Conservation (phyloP, 352 stramenopile genomes). For the Pythium dissimile region DNA sequence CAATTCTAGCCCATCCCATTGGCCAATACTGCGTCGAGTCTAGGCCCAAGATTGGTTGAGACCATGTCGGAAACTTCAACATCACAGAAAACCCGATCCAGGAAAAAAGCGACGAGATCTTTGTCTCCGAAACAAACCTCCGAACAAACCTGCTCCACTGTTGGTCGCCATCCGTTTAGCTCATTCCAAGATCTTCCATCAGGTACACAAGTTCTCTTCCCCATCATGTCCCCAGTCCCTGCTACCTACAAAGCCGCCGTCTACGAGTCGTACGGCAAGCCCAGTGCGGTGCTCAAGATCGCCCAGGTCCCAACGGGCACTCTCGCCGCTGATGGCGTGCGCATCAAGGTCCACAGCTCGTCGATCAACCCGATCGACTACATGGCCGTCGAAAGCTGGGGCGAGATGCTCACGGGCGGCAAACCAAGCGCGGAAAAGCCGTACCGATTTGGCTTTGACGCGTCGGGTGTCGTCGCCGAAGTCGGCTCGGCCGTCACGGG, state of each 20-base stretch:
- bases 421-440: slow-evolving; percentile 7
- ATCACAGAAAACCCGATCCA: too few relatives aligned
- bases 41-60: too few relatives aligned
- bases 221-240: neutral
- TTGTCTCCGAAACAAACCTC: too few relatives aligned
- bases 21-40: too few relatives aligned
- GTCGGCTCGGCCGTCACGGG: neutral
- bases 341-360: slow-evolving; percentile 10
- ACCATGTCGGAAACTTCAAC: too few relatives aligned
- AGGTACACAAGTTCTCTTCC: neutral
- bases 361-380: slow-evolving; percentile 16
- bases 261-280: slow-evolving; percentile 7
- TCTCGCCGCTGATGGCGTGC: neutral
- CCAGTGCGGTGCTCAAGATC: neutral
- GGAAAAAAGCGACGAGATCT: too few relatives aligned
- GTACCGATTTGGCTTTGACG: slow-evolving; percentile 9
- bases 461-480: slow-evolving; percentile 8
- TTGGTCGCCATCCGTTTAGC: neutral
- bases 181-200: neutral
- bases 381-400: neutral
- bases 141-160: neutral
- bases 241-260: slow-evolving; percentile 1
- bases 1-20: too few relatives aligned
- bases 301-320: neutral
- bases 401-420: neutral